phyloP scores from a whole-genome alignment of 495 filamentous ascomycete genomes.

The Rostrohypoxylon terebratum region DNA sequence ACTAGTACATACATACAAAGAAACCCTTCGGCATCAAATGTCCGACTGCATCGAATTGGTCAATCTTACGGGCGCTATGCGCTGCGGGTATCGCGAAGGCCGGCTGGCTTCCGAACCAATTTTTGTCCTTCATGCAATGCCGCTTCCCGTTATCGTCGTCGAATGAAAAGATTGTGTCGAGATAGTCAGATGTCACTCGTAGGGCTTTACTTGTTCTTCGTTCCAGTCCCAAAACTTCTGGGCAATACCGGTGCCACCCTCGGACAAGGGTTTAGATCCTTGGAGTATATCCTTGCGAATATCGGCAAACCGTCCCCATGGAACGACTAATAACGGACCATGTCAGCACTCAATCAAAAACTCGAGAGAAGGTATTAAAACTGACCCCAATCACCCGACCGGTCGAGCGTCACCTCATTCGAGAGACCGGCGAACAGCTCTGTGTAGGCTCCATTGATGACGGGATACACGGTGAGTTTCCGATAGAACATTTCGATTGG shows the following conservation, averaged over 20 bases:
- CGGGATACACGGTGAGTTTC: slow-evolving; percentile 39
- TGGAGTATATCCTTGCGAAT: slow-evolving; percentile 52
- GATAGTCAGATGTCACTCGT: slow-evolving; percentile 30
- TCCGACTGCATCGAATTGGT: slow-evolving; percentile 19
- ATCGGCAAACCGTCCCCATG: slow-evolving; percentile 53
- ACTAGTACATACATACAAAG: slow-evolving; percentile 15
- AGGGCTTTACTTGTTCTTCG: slow-evolving; percentile 54
- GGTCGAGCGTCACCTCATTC: slow-evolving; percentile 52
- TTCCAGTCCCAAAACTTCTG: slow-evolving; percentile 58
- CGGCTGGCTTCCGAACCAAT: neutral
- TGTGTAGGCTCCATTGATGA: slow-evolving; percentile 59
- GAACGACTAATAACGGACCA: slow-evolving; percentile 46
- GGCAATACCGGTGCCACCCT: slow-evolving; percentile 57
- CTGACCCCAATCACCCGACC: slow-evolving; percentile 45
- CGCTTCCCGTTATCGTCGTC: neutral
- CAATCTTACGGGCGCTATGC: neutral
- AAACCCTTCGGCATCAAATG: neutral
- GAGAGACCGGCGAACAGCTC: slow-evolving; percentile 60
- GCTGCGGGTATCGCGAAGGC: neutral
- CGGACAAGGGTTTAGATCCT: slow-evolving; percentile 46
- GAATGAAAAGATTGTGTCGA: neutral
- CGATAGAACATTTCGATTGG: slow-evolving; percentile 23
- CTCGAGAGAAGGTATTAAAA: neutral
- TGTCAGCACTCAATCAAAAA: slow-evolving; percentile 23
- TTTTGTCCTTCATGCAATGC: neutral